phyloP scores from a whole-genome alignment of 163 green algal species.

The Volvox carteri region DNA sequence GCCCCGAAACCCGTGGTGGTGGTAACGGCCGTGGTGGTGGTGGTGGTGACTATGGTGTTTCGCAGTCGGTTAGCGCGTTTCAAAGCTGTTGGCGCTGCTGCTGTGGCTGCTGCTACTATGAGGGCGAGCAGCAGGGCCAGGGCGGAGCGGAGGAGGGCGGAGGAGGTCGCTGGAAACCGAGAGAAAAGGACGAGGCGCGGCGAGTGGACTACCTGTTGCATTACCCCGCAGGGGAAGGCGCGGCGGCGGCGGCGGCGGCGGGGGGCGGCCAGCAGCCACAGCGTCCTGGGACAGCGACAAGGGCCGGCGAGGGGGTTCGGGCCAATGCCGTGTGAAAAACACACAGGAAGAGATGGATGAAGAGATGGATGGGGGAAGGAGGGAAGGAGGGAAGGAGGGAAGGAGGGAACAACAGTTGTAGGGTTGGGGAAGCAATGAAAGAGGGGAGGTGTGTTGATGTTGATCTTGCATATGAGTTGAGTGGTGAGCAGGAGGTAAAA shows the following conservation, averaged over 20 bases:
- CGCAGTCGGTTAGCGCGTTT: background rate
- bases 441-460: no score
- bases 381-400: background rate
- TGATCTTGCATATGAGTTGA: no score
- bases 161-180: no score
- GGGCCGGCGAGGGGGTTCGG: background rate
- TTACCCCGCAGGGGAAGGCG: background rate
- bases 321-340: background rate
- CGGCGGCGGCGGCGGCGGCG: no score
- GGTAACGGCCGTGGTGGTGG: no score
- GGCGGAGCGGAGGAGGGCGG: background rate
- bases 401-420: background rate
- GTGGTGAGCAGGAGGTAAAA: no score
- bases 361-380: no score
- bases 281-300: no score
- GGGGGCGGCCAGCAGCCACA: no score
- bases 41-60: no score
- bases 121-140: background rate
- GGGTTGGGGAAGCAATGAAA: background rate
- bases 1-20: no score
- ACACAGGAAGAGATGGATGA: no score
- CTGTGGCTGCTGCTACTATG: background rate
- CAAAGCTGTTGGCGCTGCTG: background rate
- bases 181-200: constrained; percentile 14
- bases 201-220: background rate